A percentile compares a stretch with the other conserved stretches of the same genome.
Conservation (phyloP, 2,329 filamentous ascomycete genomes). For the Bipolaris cookei region DNA sequence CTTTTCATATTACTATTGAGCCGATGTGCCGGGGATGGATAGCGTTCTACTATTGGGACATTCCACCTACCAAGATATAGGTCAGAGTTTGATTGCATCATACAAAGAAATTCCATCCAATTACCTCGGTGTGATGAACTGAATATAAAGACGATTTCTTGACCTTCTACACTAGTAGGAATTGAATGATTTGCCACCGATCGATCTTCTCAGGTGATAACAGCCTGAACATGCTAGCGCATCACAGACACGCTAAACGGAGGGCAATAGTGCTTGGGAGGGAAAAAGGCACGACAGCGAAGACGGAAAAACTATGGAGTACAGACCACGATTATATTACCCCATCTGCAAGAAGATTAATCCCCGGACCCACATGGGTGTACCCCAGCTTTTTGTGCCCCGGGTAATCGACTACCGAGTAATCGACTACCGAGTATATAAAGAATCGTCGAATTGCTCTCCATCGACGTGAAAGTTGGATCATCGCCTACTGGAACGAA, state of each 20-base stretch:
- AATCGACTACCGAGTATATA: background rate
- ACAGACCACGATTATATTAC: background rate
- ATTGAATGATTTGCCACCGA: background rate
- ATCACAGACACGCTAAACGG: background rate
- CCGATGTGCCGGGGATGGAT: background rate
- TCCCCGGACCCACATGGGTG: background rate
- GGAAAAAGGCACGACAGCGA: background rate
- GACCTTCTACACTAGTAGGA: background rate
- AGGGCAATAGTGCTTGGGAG: background rate
- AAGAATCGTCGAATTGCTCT: background rate
- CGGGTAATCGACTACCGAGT: background rate
- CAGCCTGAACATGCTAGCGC: background rate
- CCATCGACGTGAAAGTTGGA: background rate
- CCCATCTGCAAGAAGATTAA: background rate
- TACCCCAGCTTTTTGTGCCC: conserved; percentile 1
- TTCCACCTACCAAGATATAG: background rate
- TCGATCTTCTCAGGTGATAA: background rate
- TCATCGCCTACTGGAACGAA: background rate
- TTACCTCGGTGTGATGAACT: background rate
- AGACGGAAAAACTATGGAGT: background rate
- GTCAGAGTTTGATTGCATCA: background rate
- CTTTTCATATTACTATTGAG: background rate
- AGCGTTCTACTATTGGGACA: background rate
- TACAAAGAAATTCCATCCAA: background rate
- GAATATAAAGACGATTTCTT: background rate